Conservation (phyloP, 768 basidiomycete genomes). For the Flagelloscypha sp. region DNA sequence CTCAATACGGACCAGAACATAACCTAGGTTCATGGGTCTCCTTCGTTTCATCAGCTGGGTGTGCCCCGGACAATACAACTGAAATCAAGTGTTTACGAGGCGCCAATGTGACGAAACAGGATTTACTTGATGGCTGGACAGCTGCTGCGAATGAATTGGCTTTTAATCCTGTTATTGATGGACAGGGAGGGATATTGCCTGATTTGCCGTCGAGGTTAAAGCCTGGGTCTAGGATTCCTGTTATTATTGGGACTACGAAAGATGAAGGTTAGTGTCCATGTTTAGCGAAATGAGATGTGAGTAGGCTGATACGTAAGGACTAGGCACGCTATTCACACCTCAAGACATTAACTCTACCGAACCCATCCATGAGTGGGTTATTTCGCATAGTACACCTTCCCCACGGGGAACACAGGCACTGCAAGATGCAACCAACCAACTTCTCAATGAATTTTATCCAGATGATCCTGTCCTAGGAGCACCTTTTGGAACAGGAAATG, state of each 20-base stretch:
- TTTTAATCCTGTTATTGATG: slow-evolving; percentile 35
- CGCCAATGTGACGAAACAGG: slow-evolving; percentile 18
- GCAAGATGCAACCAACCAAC: slow-evolving; percentile 13
- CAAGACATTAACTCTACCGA: slow-evolving; percentile 15
- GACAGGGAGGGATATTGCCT: slow-evolving; percentile 28
- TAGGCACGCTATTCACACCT: slow-evolving; percentile 30
- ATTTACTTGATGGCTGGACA: slow-evolving; percentile 17
- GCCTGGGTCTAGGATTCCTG: slow-evolving; percentile 31
- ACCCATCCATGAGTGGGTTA: slow-evolving; percentile 19
- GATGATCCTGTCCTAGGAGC: slow-evolving; percentile 33
- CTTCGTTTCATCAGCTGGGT: too few relatives aligned
- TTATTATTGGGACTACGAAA: slow-evolving; percentile 35
- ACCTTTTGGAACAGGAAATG: slow-evolving; percentile 37
- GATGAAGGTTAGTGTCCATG: slow-evolving; percentile 37
- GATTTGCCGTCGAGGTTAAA: slow-evolving; percentile 29
- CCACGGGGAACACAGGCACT: slow-evolving; percentile 16
- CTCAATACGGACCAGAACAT: slow-evolving; percentile 2
- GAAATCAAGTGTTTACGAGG: slow-evolving; percentile 20
- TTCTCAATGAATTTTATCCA: slow-evolving; percentile 34
- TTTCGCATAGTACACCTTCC: slow-evolving; percentile 21
- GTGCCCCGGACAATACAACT: too few relatives aligned
- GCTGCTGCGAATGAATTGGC: slow-evolving; percentile 21
- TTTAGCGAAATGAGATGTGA: too few relatives aligned
- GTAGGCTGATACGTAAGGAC: too few relatives aligned
- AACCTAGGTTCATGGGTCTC: slow-evolving; percentile 2